phyloP scores from a whole-genome alignment of 1,284 basidiomycete genomes.

The Melanopsichium pennsylvanicum region DNA sequence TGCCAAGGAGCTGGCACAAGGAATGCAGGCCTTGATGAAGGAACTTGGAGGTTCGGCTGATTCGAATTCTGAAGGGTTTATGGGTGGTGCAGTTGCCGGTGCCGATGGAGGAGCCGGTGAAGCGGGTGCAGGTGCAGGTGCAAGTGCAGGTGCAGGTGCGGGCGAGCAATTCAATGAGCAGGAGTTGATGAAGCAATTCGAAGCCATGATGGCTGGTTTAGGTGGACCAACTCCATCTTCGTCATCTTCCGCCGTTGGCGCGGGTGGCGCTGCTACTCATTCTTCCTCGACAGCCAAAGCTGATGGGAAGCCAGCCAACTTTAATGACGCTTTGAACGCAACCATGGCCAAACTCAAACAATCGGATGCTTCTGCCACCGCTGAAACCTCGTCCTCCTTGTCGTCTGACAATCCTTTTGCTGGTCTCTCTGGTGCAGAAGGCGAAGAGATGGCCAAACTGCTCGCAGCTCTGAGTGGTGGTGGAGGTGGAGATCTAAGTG shows the following conservation, averaged over 20 bases:
- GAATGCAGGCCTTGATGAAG: conserved; percentile 84
- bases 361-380: conserved; percentile 72
- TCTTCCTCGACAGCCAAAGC: conserved; percentile 3
- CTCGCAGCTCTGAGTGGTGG: conserved; percentile 67
- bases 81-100: conserved; percentile 11
- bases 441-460: conserved; percentile 61
- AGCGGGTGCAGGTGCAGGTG: too few species aligned
- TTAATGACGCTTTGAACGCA: conserved; percentile 79
- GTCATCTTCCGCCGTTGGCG: neutral
- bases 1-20: conserved; percentile 76
- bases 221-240: conserved; percentile 16
- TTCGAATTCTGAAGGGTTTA: conserved; percentile 18
- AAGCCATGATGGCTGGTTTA: conserved; percentile 60
- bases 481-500: conserved; percentile 55
- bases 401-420: conserved; percentile 66
- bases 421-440: conserved; percentile 67
- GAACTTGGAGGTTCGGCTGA: conserved; percentile 69
- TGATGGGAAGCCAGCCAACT: conserved; percentile 68
- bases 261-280: conserved; percentile 6
- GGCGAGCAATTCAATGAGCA: conserved; percentile 49
- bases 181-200: conserved; percentile 64
- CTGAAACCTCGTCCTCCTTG: conserved; percentile 48
- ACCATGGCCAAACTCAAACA: conserved; percentile 83
- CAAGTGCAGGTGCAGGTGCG: too few species aligned
- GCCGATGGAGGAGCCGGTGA: conserved; percentile 8